Conservation (phyloP, 2,329 filamentous ascomycete species). For the Sclerotinia minor region DNA sequence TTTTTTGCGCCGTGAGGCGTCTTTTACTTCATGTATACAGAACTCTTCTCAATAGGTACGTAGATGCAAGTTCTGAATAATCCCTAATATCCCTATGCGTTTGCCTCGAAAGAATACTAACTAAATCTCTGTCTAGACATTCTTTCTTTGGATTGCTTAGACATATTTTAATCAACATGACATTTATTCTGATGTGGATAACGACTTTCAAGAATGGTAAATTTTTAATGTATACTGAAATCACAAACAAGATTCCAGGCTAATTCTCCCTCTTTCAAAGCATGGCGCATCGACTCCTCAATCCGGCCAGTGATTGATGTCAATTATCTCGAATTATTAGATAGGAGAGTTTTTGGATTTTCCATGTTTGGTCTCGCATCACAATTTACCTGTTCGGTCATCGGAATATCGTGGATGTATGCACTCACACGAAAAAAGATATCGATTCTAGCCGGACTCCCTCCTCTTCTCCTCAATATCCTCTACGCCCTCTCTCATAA, state of each 20-base stretch:
- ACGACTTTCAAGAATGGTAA: slow-evolving; percentile 40
- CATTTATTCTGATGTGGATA: slow-evolving; percentile 38
- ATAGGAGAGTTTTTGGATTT: slow-evolving; percentile 35
- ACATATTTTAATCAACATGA: slow-evolving; percentile 38
- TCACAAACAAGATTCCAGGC: background rate
- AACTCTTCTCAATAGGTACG: slow-evolving; percentile 36
- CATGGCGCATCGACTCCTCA: slow-evolving; percentile 37
- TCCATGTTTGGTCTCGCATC: slow-evolving; percentile 31
- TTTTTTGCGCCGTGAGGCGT: slow-evolving; percentile 30
- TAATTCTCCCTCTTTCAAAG: slow-evolving; percentile 24
- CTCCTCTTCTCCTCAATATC: slow-evolving; percentile 60
- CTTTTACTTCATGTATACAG: slow-evolving; percentile 37
- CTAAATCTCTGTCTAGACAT: slow-evolving; percentile 32
- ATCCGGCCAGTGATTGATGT: slow-evolving; percentile 37
- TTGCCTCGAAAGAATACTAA: background rate
- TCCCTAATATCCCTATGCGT: too few relatives aligned
- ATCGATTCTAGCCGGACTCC: slow-evolving; percentile 34
- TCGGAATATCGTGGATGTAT: slow-evolving; percentile 38
- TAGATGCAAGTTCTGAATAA: background rate
- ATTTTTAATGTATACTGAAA: background rate
- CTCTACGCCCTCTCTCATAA: slow-evolving; percentile 83
- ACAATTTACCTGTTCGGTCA: slow-evolving; percentile 31
- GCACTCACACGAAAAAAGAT: slow-evolving; percentile 35
- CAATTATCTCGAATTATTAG: slow-evolving; percentile 34
- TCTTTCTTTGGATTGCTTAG: slow-evolving; percentile 37